Evolutionary conservation across 495 filamentous ascomycete species (phyloP), one percentile per base, ranked within the genome.

Genomic region (Annulohypoxylon bovei): DNA sequence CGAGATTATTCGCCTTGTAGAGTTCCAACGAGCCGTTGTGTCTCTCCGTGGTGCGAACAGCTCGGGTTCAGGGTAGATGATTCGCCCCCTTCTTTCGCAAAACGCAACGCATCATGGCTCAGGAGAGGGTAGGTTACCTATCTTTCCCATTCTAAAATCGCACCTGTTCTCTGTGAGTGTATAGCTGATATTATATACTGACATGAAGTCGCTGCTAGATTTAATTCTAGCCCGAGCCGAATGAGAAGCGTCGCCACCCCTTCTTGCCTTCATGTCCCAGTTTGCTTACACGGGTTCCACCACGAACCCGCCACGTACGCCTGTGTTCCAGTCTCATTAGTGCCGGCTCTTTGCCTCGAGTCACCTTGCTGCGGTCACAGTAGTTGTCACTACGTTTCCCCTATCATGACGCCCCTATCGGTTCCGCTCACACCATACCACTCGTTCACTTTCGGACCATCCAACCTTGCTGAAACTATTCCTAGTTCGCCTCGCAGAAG

Each of bases 1-100:
- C 57, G 32, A 32, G 53, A 28, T 22, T 71, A 50, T 11, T 75
- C 68, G 57, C 69, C 69, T 28, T 18, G 40, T 23, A 60, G 39
- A 9, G 32, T 39, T 1, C 54, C 64, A 11, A 39, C 32, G 32
- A 68, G 59, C 18, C 69, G 69, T 23, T 62, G 44, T 2, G 61
- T 71, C 56, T 60, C 75, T 9, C 70, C 70, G 20, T 70, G 68
- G 59, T 70, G 62, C 42, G 54, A 66, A 16, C 63, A 70, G 9
- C 62, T 69, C 11, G 60, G 65, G 37, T 14, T 71, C 11, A 62
- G 66, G 44, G 62, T 72, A 22, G 58, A 63, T 12, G 60, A 64
- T 1, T 16, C 64, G 16, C 59, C 57, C 3, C 39, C 27, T 33
- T 39, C 57, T 33, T 63, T 59, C 63, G 25, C 63, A 12, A 49